Conservation (phyloP, 2,329 filamentous ascomycete species). For the Rutstroemia sp. region DNA sequence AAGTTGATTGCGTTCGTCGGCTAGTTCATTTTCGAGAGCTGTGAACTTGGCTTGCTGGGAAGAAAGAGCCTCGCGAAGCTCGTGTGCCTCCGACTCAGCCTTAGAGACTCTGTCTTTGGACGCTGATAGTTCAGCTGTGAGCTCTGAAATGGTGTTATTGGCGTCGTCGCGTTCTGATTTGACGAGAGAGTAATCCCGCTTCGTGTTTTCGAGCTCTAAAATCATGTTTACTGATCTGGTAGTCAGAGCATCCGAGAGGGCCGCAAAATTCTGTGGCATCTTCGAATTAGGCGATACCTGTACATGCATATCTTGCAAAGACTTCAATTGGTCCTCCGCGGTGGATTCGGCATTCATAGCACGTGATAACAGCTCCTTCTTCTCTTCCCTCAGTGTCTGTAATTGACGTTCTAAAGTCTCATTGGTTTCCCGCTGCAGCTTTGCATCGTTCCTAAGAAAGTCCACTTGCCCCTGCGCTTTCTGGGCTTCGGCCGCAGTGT, state of each 20-base stretch:
- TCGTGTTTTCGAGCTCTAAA: conserved; percentile 51
- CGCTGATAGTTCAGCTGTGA: conserved; percentile 50
- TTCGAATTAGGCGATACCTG: conserved; percentile 48
- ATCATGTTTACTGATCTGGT: conserved; percentile 50
- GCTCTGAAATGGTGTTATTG: conserved; percentile 44
- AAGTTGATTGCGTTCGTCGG: conserved; percentile 63
- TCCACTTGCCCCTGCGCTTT: conserved; percentile 56
- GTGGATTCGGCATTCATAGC: conserved; percentile 44
- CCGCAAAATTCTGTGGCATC: conserved; percentile 47
- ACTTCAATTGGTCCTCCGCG: conserved; percentile 43
- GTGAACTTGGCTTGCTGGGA: conserved; percentile 46
- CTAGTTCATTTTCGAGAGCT: conserved; percentile 49
- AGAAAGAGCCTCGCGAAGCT: conserved; percentile 46
- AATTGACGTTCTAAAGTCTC: conserved; percentile 52
- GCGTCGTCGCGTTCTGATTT: conserved; percentile 56
- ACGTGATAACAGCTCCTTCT: conserved; percentile 43
- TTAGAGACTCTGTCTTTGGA: conserved; percentile 44
- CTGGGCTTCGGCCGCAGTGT: conserved; percentile 48
- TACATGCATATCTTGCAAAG: conserved; percentile 50
- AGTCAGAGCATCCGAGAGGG: conserved; percentile 53
- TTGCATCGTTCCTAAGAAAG: conserved; percentile 53
- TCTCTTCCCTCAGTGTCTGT: conserved; percentile 47
- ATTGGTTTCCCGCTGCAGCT: conserved; percentile 51
- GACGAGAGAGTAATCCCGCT: conserved; percentile 52
- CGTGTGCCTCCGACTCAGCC: conserved; percentile 44